Evolutionary conservation across 2,329 filamentous ascomycete species (phyloP), one percentile per base, ranked within the genome.

Genomic region (Penicillium sp.): DNA sequence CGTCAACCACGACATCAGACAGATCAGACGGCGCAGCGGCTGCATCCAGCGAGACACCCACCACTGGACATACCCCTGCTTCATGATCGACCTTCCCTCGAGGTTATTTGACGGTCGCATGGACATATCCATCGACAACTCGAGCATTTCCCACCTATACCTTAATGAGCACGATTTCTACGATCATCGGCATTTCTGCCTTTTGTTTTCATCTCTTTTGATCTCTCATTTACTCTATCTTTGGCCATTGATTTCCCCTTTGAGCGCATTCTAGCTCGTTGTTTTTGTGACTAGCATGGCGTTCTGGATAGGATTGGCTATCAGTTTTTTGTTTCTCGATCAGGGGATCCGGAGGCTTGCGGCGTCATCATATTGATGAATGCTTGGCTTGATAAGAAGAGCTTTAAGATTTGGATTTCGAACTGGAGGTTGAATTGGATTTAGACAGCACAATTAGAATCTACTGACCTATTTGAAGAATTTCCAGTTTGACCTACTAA

Each of bases 231-330:
- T 31, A 8, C 28, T 31, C 28, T 31, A 6, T 31, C 28, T 31
- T 31, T 6, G 7, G 28, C 28, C 28, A 31, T 35, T 35, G 28
- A 20, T 34, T 49, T 20, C n/a, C 17, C 28, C 31, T n/a, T 34
- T 17, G 25, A 34, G 25, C 28, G 42, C 34, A 34, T 31, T 22
- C 47, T 48, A 17, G 43, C 20, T 53, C n/a, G 25, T 41, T 49
- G 54, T 59, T 61, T 55, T 54, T 39, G 58, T 61, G 60, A 57
- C 60, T 61, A 71, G 69, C 67, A 66, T 61, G 70, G 70, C 67
- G 70, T 71, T 71, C 43, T 50, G 63, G 42, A 56, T 57, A 11
- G 10, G 34, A 17, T 38, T 51, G 47, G 28, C 38, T 20, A 5
- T 6, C 37, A 11, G n/a, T 25, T 41, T 51, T 39, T 39, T 34